phyloP scores from a whole-genome alignment of 202 grass and related monocot genomes.

The Bolboschoenoplectus hybrid region DNA sequence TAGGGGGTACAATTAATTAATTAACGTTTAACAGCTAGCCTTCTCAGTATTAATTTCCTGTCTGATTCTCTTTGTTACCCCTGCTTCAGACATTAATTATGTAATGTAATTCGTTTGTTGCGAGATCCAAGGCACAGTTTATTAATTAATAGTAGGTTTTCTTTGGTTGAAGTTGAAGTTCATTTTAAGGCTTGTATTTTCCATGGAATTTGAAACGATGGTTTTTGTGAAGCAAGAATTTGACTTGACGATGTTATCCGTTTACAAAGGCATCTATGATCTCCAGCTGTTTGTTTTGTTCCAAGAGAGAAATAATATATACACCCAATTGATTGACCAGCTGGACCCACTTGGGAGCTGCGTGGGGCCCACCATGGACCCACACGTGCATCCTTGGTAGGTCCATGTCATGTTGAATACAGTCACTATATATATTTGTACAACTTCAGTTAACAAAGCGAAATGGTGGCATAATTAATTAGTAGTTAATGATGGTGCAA shows the following conservation, averaged over 20 bases:
- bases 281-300: conserved; percentile 24
- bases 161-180: background rate
- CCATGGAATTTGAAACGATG: conserved; percentile 10
- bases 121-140: conserved; percentile 1
- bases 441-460: background rate
- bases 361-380: background rate
- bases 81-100: background rate
- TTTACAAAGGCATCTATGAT: background rate
- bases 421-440: background rate
- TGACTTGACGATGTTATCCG: background rate
- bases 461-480: background rate
- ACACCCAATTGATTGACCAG: background rate
- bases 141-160: background rate
- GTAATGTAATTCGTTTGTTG: conserved; percentile 18
- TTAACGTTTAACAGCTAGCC: background rate
- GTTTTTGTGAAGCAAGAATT: background rate
- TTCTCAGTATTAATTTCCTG: background rate
- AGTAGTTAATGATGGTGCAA: background rate
- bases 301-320: background rate
- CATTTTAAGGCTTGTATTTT: background rate
- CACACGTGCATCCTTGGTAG: conserved; percentile 27
- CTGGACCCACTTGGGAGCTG: background rate
- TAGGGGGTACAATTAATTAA: background rate
- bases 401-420: background rate
- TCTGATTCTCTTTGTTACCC: conserved; percentile 33